A percentile compares a stretch with the other conserved stretches of the same genome.
Conservation (phyloP, 2,329 filamentous ascomycete species). For the Pseudocercospora crystallina region DNA sequence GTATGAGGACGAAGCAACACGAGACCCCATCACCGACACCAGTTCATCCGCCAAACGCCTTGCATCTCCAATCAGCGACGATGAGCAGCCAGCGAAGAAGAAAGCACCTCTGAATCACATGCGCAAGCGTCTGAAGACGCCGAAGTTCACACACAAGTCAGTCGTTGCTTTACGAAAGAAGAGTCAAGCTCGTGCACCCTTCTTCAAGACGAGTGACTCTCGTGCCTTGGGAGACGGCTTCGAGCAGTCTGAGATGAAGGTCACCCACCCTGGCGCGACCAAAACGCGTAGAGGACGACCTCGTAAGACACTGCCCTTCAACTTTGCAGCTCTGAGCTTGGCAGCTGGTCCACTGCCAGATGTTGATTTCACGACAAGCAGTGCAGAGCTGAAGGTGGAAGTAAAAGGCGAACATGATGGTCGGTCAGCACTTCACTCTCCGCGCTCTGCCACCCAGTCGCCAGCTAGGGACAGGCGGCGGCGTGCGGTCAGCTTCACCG, state of each 20-base stretch:
- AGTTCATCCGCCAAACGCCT: constrained; percentile 1
- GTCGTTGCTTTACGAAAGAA: constrained; percentile 17
- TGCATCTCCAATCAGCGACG: not conserved
- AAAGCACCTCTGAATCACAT: constrained; percentile 24
- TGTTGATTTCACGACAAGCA: constrained; percentile 22
- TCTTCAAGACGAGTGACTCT: not conserved
- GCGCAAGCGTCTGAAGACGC: constrained; percentile 23
- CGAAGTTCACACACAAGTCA: constrained; percentile 24
- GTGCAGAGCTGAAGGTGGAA: constrained; percentile 10
- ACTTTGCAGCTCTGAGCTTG: constrained; percentile 22
- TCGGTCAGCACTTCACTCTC: not conserved
- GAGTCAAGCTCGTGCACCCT: constrained; percentile 6
- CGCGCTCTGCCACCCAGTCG: no score
- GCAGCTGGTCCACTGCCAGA: constrained; percentile 29
- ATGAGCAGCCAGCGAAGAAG: not conserved
- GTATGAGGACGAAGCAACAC: constrained; percentile 1
- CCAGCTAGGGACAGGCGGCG: not conserved
- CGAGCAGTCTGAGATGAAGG: constrained; percentile 20
- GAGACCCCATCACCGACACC: constrained; percentile 22
- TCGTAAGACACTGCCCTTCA: constrained; percentile 7
- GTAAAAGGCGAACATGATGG: not conserved
- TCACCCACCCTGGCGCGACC: not conserved
- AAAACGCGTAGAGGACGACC: not conserved
- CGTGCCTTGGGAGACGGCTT: constrained; percentile 24
- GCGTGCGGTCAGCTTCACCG: constrained; percentile 22